Conservation (phyloP, 148 eudicot species). For the Rhododendron ovatum region DNA sequence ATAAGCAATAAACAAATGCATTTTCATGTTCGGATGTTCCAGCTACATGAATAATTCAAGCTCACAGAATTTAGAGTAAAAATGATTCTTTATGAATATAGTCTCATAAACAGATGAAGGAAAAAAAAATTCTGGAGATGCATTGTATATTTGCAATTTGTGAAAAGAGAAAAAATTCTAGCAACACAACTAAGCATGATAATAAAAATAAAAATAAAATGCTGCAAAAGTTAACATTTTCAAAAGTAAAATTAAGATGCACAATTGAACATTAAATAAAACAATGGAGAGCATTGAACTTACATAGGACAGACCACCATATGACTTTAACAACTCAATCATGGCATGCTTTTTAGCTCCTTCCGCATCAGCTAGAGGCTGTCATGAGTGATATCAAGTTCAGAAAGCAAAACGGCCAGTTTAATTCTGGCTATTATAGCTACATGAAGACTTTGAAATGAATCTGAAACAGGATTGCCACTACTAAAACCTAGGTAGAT, state of each 20-base stretch:
- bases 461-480: background rate
- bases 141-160: background rate
- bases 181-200: background rate
- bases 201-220: background rate
- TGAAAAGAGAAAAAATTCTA: background rate
- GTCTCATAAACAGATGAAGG: slow-evolving; percentile 6
- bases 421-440: background rate
- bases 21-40: background rate
- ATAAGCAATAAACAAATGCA: background rate
- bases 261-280: background rate
- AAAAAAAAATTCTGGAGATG: background rate
- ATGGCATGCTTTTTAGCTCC: slow-evolving; percentile 77
- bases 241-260: background rate
- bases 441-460: background rate
- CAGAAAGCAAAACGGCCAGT: slow-evolving; percentile 3
- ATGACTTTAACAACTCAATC: slow-evolving; percentile 73
- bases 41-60: slow-evolving; percentile 1
- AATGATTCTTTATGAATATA: background rate
- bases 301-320: slow-evolving; percentile 89
- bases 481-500: background rate
- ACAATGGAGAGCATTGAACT: slow-evolving; percentile 30
- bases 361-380: slow-evolving; percentile 99
- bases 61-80: background rate
- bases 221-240: background rate
- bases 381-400: slow-evolving; percentile 29